Conservation (phyloP, 306 rosid species). For the Sophora flavescens region DNA sequence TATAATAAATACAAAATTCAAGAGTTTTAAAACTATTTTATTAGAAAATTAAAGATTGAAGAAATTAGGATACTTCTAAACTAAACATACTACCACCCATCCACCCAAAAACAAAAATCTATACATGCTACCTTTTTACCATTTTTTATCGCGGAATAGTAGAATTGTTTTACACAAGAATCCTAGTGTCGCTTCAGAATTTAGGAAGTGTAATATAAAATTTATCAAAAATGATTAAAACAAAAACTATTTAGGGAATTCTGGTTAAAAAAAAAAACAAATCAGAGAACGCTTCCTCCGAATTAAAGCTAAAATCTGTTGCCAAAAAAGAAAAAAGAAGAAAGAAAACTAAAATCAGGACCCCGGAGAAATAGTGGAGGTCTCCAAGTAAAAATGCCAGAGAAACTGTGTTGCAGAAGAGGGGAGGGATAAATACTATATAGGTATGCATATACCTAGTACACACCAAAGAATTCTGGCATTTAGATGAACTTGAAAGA, state of each 20-base stretch:
- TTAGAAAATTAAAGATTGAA: neutral
- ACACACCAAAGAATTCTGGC: neutral
- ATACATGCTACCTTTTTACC: neutral
- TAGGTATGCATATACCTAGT: no score
- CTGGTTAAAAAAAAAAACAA: neutral
- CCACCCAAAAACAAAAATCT: no score
- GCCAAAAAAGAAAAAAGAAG: no score
- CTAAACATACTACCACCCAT: neutral
- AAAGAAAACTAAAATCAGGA: constrained; percentile 12
- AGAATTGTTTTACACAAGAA: constrained; percentile 5
- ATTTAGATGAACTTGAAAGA: neutral
- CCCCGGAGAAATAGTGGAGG: neutral
- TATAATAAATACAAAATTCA: constrained; percentile 7
- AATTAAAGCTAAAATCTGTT: constrained; percentile 9
- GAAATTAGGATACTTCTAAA: constrained; percentile 1
- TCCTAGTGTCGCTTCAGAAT: neutral
- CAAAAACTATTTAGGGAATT: neutral
- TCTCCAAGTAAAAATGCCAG: neutral
- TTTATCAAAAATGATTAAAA: neutral
- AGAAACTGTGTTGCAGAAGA: neutral
- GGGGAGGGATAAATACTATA: neutral
- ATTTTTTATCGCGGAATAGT: neutral
- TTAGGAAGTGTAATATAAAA: neutral
- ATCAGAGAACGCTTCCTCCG: neutral
- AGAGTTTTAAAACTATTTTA: neutral